These are phyloP conservation scores for Pythium myriotylum DNA, from an alignment of 352 stramenopile genomes.

Conservation along the genomic window DNA sequence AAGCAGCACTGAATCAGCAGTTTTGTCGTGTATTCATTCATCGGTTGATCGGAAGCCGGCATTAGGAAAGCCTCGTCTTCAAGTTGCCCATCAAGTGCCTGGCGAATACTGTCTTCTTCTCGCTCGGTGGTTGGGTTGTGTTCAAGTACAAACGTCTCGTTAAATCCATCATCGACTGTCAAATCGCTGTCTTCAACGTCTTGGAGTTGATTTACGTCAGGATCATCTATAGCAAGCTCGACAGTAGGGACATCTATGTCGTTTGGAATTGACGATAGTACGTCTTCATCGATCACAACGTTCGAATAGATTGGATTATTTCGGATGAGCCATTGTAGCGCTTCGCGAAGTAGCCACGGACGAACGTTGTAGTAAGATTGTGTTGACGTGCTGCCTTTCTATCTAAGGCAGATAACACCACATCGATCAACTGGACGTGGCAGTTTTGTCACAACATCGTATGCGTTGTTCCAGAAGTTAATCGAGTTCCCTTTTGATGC, in stretches of 20 bases:
- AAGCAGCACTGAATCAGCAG: conserved; percentile 9
- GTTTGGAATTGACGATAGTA: conserved; percentile 1
- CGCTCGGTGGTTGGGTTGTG: no score
- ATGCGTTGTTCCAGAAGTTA: conserved; percentile 19
- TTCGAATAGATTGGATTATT: no score
- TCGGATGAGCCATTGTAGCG: no score
- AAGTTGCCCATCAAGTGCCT: background rate
- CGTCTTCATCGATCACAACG: conserved; percentile 1
- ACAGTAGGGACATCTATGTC: no score
- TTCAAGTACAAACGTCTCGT: no score
- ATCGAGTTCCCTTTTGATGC: conserved; percentile 10
- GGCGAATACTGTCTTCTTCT: no score
- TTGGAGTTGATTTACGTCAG: no score
- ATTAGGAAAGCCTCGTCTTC: background rate
- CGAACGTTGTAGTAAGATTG: conserved; percentile 6
- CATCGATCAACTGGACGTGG: background rate
- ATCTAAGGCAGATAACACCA: conserved; percentile 8
- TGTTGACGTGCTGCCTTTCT: background rate
- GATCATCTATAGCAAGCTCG: no score
- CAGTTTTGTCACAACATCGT: conserved; percentile 7
- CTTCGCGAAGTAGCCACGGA: no score
- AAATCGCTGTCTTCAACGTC: no score
- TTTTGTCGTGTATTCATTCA: background rate
- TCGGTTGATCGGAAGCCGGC: background rate
- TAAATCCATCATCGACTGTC: background rate